Conservation (phyloP, 2,329 filamentous ascomycete species). For the Teratosphaeria zuluensis region DNA sequence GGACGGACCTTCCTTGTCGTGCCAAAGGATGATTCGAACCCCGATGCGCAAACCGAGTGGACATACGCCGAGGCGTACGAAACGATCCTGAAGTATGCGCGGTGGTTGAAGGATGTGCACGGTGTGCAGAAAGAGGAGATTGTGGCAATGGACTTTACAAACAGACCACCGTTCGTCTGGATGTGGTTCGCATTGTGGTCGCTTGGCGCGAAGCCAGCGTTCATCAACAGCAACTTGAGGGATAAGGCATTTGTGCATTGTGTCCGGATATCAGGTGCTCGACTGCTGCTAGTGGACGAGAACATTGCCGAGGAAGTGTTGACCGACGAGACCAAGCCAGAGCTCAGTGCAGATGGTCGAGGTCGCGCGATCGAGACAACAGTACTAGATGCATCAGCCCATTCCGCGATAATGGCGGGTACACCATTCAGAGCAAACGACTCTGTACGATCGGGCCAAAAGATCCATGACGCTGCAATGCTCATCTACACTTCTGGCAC, state of each 20-base stretch:
- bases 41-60: slow-evolving; percentile 35
- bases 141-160: slow-evolving; percentile 72
- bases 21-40: slow-evolving; percentile 14
- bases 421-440: slow-evolving; percentile 23
- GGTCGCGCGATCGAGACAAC: slow-evolving; percentile 46
- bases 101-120: slow-evolving; percentile 59
- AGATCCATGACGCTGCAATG: slow-evolving; percentile 48
- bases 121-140: slow-evolving; percentile 61
- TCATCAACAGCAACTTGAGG: slow-evolving; percentile 78
- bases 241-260: slow-evolving; percentile 66
- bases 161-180: slow-evolving; percentile 69
- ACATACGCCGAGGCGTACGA: slow-evolving; percentile 72
- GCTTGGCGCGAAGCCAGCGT: slow-evolving; percentile 71
- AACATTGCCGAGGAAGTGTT: slow-evolving; percentile 44
- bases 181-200: slow-evolving; percentile 71
- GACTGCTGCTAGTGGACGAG: slow-evolving; percentile 60
- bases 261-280: slow-evolving; percentile 56
- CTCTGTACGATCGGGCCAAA: slow-evolving; percentile 18
- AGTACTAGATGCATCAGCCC: slow-evolving; percentile 53
- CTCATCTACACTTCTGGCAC: slow-evolving; percentile 45
- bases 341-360: slow-evolving; percentile 36
- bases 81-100: slow-evolving; percentile 58
- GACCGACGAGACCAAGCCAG: slow-evolving; percentile 41
- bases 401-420: slow-evolving; percentile 30
- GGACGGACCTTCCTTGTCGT: slow-evolving; percentile 21